Conservation (phyloP, 148 eudicot genomes). For the Arctostaphylos glauca region DNA sequence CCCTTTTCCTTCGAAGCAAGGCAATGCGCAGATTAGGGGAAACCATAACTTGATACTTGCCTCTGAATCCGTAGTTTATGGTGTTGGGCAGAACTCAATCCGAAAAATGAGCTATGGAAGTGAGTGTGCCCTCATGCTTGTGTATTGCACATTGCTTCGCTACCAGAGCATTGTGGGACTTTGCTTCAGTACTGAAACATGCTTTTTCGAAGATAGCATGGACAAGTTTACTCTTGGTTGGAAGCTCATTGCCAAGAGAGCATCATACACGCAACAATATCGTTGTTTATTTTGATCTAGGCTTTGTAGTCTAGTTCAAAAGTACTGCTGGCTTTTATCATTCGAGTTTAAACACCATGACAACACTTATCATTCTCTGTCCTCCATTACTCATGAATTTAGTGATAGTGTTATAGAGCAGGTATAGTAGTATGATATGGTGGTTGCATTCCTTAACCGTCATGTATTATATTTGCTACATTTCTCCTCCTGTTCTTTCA, state of each 20-base stretch:
- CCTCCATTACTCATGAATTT: conserved; percentile 5
- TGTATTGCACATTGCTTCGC: neutral
- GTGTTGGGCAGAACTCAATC: neutral
- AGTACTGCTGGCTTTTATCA: neutral
- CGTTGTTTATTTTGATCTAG: neutral
- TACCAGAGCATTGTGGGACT: neutral
- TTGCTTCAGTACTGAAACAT: neutral
- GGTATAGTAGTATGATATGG: neutral
- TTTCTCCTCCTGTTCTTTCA: neutral
- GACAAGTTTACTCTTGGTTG: neutral
- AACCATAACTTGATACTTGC: too few relatives aligned
- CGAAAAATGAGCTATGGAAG: neutral
- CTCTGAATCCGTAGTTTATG: neutral
- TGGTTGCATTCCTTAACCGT: conserved; percentile 11
- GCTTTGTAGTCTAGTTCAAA: neutral
- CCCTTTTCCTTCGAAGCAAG: too few relatives aligned
- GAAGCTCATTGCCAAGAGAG: neutral
- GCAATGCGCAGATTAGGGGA: neutral
- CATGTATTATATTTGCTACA: neutral
- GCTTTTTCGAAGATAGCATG: neutral
- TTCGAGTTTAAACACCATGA: neutral
- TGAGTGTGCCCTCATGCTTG: neutral
- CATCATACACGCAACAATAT: neutral
- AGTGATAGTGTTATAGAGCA: neutral
- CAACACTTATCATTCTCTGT: neutral